These are phyloP conservation scores for Peronospora farinosa DNA, from an alignment of 352 stramenopile species.

Conservation along the genomic window DNA sequence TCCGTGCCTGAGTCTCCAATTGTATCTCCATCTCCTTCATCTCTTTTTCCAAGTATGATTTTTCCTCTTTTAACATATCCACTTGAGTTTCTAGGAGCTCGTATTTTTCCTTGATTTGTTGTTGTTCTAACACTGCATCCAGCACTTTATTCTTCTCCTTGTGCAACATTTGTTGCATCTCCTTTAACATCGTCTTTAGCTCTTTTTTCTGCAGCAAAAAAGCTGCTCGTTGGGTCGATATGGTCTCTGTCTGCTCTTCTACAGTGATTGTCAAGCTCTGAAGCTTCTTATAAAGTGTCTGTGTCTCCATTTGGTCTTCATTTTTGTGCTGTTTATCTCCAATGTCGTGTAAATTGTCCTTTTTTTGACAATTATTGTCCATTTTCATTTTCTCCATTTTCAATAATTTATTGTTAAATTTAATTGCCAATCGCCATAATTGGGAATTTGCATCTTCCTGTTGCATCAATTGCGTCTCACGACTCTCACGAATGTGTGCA, in stretches of 20 bases:
- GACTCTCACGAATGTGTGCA: constrained; percentile 18
- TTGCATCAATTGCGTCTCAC: constrained; percentile 27
- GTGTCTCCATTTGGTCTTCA: constrained; percentile 11
- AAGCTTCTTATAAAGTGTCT: constrained; percentile 19
- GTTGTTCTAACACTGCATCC: constrained; percentile 18
- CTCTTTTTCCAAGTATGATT: constrained; percentile 9
- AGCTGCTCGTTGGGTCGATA: constrained; percentile 12
- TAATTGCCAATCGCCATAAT: constrained; percentile 12
- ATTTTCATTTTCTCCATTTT: constrained; percentile 8
- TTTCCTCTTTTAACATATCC: constrained; percentile 19
- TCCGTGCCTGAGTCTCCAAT: constrained; percentile 21
- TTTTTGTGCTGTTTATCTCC: constrained; percentile 20
- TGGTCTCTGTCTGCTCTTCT: constrained; percentile 22
- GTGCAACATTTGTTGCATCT: constrained; percentile 13
- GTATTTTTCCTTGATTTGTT: constrained; percentile 19
- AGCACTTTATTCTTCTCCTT: constrained; percentile 6
- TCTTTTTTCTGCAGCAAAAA: constrained; percentile 21
- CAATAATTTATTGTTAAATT: constrained; percentile 12
- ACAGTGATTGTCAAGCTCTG: constrained; percentile 20
- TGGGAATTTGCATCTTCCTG: constrained; percentile 21
- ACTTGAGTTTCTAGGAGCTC: constrained; percentile 25
- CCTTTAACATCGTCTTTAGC: constrained; percentile 22
- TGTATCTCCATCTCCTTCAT: constrained; percentile 8
- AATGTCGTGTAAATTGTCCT: constrained; percentile 7
- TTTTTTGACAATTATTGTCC: constrained; percentile 18